Evolutionary conservation across 2,329 filamentous ascomycete genomes (phyloP), one percentile per base, ranked within the genome.

Genomic region (Cadophora malorum): DNA sequence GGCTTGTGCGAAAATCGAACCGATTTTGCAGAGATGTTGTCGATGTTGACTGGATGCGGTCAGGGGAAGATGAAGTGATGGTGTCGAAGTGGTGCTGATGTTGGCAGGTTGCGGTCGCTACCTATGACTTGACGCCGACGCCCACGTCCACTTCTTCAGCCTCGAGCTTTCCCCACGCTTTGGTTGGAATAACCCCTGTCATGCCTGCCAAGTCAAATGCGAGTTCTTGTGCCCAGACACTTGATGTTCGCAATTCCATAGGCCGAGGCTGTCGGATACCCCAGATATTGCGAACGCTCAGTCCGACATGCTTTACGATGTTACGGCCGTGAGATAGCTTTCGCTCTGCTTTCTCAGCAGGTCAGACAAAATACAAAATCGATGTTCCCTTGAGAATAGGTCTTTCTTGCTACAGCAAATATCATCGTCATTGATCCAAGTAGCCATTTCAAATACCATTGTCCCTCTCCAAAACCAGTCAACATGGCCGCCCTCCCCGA

Each of bases 401-500:
- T 38, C 21, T 25, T 25, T 4, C 19, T 56, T 21, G 19, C 53
- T 33, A 3, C 16, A 49, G 8, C 4, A 53, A 63, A 23, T 14
- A 25, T 14, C 21, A 8, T 33, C 16, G 4, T n/a, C 60, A 19
- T 19, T 7, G 6, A 52, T 23, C 16, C 35, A 49, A 23, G 28
- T n/a, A 25, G 33, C 19, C n/a, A 41, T 21, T 45, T 16, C n/a
- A 14, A 2, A 14, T 4, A 41, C 28, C 25, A 35, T 19, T 59
- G 31, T 19, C 52, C n/a, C n/a, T 28, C 47, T 9, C 16, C n/a
- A 28, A 16, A 47, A 28, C 33, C 19, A 60, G 31, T 60, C 61
- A 64, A 47, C 8, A 64, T 64, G 63, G 35, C 63, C 71, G 71
- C 73, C 35, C 79, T 93, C 62, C 86, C 90, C 8, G 89, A 89